phyloP scores from a whole-genome alignment of 2,329 filamentous ascomycete species.

The Metarhizium sp. region DNA sequence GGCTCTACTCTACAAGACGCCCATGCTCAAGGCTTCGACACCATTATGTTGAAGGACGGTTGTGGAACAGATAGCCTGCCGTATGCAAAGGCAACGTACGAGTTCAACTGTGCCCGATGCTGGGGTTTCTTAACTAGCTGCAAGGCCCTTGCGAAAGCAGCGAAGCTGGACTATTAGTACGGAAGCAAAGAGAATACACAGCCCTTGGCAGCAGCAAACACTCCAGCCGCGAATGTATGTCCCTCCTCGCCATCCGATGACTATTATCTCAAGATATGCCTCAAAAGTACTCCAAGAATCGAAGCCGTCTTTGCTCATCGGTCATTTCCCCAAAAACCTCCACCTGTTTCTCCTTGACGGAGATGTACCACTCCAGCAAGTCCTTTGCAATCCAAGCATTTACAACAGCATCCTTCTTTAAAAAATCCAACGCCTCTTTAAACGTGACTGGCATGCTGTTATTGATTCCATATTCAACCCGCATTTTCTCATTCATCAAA shows the following conservation, averaged over 20 bases:
- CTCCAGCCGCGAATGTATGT: not conserved
- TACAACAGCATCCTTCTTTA: too few relatives aligned
- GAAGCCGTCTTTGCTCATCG: not conserved
- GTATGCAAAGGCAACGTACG: not conserved
- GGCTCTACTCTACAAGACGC: conserved; percentile 1
- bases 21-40: conserved; percentile 1
- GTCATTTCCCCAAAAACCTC: not conserved
- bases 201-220: not conserved
- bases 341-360: not conserved
- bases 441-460: too few relatives aligned
- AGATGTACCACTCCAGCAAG: not conserved
- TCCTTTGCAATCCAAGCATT: too few relatives aligned
- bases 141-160: not conserved
- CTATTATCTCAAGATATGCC: not conserved
- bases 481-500: too few relatives aligned
- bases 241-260: not conserved
- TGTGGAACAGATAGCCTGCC: conserved; percentile 2
- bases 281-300: not conserved
- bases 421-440: too few relatives aligned
- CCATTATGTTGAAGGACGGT: conserved; percentile 2
- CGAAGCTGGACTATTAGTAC: not conserved
- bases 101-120: not conserved
- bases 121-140: conserved; percentile 1
- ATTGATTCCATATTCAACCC: too few relatives aligned
- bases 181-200: not conserved